phyloP scores from a whole-genome alignment of 2,329 filamentous ascomycete species.

The Xylariaceae sp. region DNA sequence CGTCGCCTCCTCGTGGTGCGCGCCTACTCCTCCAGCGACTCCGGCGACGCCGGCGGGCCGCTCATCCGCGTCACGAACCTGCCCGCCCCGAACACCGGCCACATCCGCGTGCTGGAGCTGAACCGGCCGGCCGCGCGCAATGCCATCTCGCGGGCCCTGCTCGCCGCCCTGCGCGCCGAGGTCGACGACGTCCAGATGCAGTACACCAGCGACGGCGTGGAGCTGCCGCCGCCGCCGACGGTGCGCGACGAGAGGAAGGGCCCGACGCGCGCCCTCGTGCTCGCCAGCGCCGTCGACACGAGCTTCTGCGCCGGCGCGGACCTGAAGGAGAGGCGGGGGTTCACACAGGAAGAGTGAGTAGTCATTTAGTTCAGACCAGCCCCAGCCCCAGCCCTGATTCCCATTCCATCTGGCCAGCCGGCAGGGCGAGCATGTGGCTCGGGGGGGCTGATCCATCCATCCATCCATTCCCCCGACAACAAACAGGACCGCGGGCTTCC shows the following conservation, averaged over 20 bases:
- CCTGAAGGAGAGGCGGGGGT: conserved; percentile 75
- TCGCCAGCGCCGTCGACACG: conserved; percentile 77
- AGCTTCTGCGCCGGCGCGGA: conserved; percentile 94
- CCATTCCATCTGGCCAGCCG: too few species aligned
- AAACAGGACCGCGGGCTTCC: conserved; percentile 75
- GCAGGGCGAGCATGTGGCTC: not conserved
- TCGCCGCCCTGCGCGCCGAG: conserved; percentile 63
- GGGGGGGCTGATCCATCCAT: conserved; percentile 4
- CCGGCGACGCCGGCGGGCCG: conserved; percentile 26
- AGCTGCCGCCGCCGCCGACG: conserved; percentile 33
- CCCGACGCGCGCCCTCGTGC: conserved; percentile 69
- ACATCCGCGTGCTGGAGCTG: conserved; percentile 81
- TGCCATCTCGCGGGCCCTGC: conserved; percentile 74
- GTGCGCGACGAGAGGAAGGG: conserved; percentile 37
- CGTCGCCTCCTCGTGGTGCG: conserved; percentile 15
- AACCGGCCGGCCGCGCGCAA: conserved; percentile 82
- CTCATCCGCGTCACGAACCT: conserved; percentile 66
- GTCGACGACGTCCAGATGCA: conserved; percentile 63
- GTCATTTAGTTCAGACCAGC: too few species aligned
- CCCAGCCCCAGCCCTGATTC: too few species aligned
- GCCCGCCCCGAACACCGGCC: conserved; percentile 69
- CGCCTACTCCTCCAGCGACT: conserved; percentile 37
- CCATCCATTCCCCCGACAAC: conserved; percentile 5
- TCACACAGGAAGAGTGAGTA: conserved; percentile 69
- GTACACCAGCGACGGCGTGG: conserved; percentile 48